Evolutionary conservation across 305 asterid genomes (phyloP).

Genomic region (Nicotiana rustica): DNA sequence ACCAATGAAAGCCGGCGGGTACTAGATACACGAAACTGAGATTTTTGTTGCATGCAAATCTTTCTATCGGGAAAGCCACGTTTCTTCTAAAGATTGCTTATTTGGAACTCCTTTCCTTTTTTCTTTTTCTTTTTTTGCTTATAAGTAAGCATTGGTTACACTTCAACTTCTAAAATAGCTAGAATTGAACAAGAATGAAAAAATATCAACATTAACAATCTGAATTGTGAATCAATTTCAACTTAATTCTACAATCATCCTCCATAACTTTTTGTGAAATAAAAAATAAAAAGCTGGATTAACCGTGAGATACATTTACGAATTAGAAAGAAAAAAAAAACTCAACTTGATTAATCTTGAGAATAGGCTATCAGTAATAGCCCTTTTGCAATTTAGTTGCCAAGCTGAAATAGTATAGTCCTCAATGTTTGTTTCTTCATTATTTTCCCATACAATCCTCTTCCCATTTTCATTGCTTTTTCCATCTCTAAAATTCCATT

Average conservation of each 20-base stretch:
- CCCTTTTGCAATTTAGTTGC: not conserved
- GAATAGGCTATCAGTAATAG: not conserved
- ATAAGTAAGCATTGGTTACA: not conserved
- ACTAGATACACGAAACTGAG: not conserved
- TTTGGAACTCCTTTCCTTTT: not conserved
- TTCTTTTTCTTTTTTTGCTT: not conserved
- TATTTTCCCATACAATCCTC: slow-evolving; percentile 82
- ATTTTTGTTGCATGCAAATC: not conserved
- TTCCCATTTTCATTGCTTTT: slow-evolving; percentile 69
- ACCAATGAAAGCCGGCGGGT: not conserved
- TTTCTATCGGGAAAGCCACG: not conserved
- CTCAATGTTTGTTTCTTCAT: slow-evolving; percentile 76
- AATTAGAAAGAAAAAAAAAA: not conserved
- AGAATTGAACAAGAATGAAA: not conserved
- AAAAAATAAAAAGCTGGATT: too few relatives aligned
- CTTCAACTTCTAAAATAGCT: slow-evolving; percentile 7
- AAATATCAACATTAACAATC: not conserved
- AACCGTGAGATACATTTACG: not conserved
- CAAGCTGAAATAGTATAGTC: slow-evolving; percentile 51
- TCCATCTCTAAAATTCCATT: slow-evolving; percentile 80
- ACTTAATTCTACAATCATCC: not conserved
- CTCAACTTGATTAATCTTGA: not conserved
- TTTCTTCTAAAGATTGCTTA: not conserved
- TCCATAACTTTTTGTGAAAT: not conserved
- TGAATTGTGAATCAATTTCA: not conserved